Conservation (phyloP, 495 filamentous ascomycete genomes). For the Staphylotrichum longicolle region DNA sequence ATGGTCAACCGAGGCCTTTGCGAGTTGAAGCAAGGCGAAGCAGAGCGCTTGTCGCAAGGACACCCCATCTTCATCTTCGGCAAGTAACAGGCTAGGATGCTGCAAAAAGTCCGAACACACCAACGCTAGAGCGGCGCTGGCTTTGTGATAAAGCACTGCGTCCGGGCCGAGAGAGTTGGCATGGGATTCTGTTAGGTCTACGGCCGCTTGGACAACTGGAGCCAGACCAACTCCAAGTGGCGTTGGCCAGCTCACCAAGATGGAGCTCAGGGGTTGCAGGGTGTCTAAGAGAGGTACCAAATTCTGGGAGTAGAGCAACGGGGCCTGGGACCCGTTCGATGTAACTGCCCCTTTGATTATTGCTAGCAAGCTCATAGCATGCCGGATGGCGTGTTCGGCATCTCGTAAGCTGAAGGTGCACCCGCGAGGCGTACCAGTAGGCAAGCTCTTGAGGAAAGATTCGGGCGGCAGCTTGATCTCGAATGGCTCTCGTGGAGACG, state of each 20-base stretch:
- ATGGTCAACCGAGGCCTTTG: slow-evolving; percentile 31
- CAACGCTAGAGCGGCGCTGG: slow-evolving; percentile 29
- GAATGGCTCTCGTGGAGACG: neutral
- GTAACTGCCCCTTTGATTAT: slow-evolving; percentile 24
- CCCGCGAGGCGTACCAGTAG: slow-evolving; percentile 13
- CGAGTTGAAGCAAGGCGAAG: slow-evolving; percentile 35
- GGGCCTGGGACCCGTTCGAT: slow-evolving; percentile 5
- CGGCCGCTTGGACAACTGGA: slow-evolving; percentile 26
- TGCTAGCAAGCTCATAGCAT: slow-evolving; percentile 27
- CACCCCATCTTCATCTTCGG: slow-evolving; percentile 22
- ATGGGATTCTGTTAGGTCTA: slow-evolving; percentile 29
- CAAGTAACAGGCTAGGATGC: slow-evolving; percentile 17
- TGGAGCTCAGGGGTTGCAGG: slow-evolving; percentile 31
- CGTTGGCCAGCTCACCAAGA: slow-evolving; percentile 29
- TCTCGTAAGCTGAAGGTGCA: slow-evolving; percentile 23
- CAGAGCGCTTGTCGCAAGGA: slow-evolving; percentile 25
- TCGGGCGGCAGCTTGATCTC: slow-evolving; percentile 29
- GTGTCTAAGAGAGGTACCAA: slow-evolving; percentile 40
- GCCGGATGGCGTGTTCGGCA: slow-evolving; percentile 30
- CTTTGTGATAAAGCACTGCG: slow-evolving; percentile 34
- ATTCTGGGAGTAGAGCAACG: slow-evolving; percentile 26
- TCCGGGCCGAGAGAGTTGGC: slow-evolving; percentile 21
- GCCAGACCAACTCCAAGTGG: slow-evolving; percentile 28
- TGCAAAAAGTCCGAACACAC: slow-evolving; percentile 36
- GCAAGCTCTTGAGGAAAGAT: slow-evolving; percentile 20